A percentile compares a stretch with the other conserved stretches of the same genome.
Evolutionary conservation across 169 alveolate genomes (phyloP).

Genomic region (Eimeria maxima): DNA sequence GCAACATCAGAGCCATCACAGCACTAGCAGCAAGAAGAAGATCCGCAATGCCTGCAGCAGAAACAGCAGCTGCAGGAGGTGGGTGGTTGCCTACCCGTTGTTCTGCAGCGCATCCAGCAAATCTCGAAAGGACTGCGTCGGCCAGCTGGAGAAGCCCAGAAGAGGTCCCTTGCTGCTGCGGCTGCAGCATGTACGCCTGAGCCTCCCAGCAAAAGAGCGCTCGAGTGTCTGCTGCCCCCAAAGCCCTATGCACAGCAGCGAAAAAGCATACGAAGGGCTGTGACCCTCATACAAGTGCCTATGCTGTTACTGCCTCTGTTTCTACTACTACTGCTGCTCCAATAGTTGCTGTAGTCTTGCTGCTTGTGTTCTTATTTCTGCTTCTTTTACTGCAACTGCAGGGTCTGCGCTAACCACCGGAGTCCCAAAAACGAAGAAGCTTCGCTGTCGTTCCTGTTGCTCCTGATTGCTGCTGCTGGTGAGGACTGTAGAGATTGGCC

Average conservation of each 20-base stretch:
- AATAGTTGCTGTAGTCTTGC: neutral
- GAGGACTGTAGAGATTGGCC: neutral
- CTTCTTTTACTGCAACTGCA: conserved; percentile 16
- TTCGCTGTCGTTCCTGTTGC: conserved; percentile 45
- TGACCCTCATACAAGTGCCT: neutral
- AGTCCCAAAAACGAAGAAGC: neutral
- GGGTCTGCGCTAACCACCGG: conserved; percentile 10
- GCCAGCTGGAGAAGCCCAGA: conserved; percentile 38
- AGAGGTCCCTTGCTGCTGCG: neutral
- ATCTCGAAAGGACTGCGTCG: neutral
- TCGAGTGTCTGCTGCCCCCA: conserved; percentile 46
- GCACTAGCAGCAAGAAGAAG: neutral
- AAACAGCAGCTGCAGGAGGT: conserved; percentile 34
- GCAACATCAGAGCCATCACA: neutral
- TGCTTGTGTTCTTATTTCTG: neutral
- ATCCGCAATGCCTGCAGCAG: conserved; percentile 36
- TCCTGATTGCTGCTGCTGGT: neutral
- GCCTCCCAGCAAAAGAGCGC: conserved; percentile 37
- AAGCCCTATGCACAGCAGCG: conserved; percentile 55
- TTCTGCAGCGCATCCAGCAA: neutral
- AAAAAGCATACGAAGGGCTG: neutral
- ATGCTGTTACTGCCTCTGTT: conserved; percentile 15
- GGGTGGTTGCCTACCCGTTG: neutral
- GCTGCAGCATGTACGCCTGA: conserved; percentile 26
- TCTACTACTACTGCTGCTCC: neutral